Base-by-base conservation (phyloP, 345 rosid genomes). In the Balakata baccata region DNA sequence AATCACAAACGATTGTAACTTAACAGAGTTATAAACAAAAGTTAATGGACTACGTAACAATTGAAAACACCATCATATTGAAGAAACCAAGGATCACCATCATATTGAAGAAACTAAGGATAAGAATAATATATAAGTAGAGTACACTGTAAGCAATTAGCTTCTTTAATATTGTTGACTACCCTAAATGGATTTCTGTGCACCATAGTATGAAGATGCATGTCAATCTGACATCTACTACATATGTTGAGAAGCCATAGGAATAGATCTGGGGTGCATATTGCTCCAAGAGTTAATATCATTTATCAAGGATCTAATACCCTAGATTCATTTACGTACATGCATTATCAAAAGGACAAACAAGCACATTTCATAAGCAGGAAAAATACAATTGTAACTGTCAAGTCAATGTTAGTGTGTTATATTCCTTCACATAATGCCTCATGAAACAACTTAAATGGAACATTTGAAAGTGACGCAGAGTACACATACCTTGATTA, bases 401-500 rank as follows among this genome's bases (percentile, higher is more conserved):
- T 37, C 58, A 58, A 45, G 39, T 14, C 18, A 9, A 51, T 29
- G 57, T 63, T 58, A 8, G 39, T 22, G 25, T 41, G 67, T 4
- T 23, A 11, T 52, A 54, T n/a, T 22, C 18, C 18, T n/a, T 54
- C 67, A 63, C 45, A 12, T 41, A 63, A 62, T 17, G 41, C 45
- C 20, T 37, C 3, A 62, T 43, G 69, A 45, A 65, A 45, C 23
- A 34, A 34, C 52, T 37, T 37, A 46, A 65, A 11, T 67, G n/a
- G 51, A 49, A 13, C 14, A 37, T 9, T 62, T 62, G 25, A 18
- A 39, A 41, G 49, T 20, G 16, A 18, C 25, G 18, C 4, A 43
- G 14, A 43, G 53, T 12, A 63, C 5, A 37, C 25, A 49, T 84
- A 91, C 97, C 98, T 89, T 90, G 98, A 86, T 91, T 92, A 61